These are phyloP conservation scores for Fusarium veterinarium DNA, from an alignment of 2,329 filamentous ascomycete genomes.

Conservation along the genomic window DNA sequence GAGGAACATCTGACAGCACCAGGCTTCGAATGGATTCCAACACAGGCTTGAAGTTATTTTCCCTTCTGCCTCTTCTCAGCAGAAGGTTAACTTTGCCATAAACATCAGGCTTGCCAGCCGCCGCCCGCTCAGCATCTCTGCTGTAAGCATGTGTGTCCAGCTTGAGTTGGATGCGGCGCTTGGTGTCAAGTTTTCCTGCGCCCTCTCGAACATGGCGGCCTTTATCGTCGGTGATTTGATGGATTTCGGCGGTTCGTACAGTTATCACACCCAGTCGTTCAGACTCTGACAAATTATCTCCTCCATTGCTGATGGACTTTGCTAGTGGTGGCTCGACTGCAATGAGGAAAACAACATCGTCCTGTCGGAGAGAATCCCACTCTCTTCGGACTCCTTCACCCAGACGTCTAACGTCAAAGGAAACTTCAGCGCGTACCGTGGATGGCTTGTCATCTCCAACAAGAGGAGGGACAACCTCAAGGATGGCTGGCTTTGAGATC, in stretches of 20 bases:
- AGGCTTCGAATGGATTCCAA: constrained; percentile 91
- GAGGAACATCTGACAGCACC: constrained; percentile 83
- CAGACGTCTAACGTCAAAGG: constrained; percentile 84
- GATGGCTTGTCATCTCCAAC: constrained; percentile 89
- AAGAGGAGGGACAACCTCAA: constrained; percentile 84
- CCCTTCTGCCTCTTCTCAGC: constrained; percentile 82
- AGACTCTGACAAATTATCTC: constrained; percentile 55
- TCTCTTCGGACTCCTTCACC: constrained; percentile 80
- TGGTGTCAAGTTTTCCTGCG: constrained; percentile 70
- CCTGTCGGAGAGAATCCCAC: constrained; percentile 88
- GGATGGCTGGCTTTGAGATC: constrained; percentile 84
- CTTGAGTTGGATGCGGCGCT: constrained; percentile 80
- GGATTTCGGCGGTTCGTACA: constrained; percentile 85
- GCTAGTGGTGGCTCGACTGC: constrained; percentile 73
- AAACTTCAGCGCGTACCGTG: constrained; percentile 85
- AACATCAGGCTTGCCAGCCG: constrained; percentile 77
- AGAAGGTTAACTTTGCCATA: constrained; percentile 90
- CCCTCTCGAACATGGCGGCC: constrained; percentile 76
- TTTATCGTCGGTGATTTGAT: constrained; percentile 88
- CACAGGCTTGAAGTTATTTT: constrained; percentile 97
- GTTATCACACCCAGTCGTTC: constrained; percentile 75
- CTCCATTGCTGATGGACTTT: constrained; percentile 65
- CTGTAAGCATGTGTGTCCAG: constrained; percentile 84
- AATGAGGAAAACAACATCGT: constrained; percentile 91
- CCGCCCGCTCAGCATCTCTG: constrained; percentile 74